Base-by-base conservation (phyloP, 1,284 basidiomycete genomes). In the Anthracocystis walkeri region DNA sequence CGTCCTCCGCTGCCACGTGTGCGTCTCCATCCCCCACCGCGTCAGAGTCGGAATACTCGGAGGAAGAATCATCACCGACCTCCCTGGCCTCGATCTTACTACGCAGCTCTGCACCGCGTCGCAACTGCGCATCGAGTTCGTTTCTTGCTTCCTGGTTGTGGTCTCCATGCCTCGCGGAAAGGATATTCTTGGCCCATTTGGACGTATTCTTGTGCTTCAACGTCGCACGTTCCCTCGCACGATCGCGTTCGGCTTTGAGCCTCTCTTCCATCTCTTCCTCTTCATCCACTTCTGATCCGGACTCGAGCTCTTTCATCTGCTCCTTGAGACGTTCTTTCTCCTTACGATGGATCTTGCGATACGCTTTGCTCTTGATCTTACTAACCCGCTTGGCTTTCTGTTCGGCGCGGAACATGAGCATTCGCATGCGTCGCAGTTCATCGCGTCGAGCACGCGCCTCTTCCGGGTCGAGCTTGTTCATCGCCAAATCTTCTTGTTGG, bases 291-390 rank as follows among this genome's bases (percentile, higher is more conserved):
- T 75, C 89, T 2, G 89, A 88, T 33, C 84, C 85, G 18, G 82
- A 44, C 3, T 46, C 73, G 7, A 75, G 58, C 31, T 77, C 61
- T 14, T 63, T 90, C 14, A 90, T 86, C 85, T 87, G 88, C 75
- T 82, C 87, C 87, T 75, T 88, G 48, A 79, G 41, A 42, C 77
- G 40, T 81, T 90, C 91, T 75, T 88, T 89, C 85, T 91, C 91
- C 85, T 93, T 93, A 84, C 93, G 89, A 80, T 91, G 91, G 52
- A 98, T 89, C 78, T 92, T 92, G 41, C 95, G 89, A 84, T 94
- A 98, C 4, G 93, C 90, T 86, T 96, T 97, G 86, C 91, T 93
- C 88, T 99, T 98, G 87, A 99, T 98, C 87, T 97, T 98, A 42
- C 92, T 90, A 10, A 97, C 89, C 12, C 95, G 90, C 82, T 93